These are phyloP conservation scores for Ogataea angusta DNA, from an alignment of 805 yeast species.

Conservation along the genomic window DNA sequence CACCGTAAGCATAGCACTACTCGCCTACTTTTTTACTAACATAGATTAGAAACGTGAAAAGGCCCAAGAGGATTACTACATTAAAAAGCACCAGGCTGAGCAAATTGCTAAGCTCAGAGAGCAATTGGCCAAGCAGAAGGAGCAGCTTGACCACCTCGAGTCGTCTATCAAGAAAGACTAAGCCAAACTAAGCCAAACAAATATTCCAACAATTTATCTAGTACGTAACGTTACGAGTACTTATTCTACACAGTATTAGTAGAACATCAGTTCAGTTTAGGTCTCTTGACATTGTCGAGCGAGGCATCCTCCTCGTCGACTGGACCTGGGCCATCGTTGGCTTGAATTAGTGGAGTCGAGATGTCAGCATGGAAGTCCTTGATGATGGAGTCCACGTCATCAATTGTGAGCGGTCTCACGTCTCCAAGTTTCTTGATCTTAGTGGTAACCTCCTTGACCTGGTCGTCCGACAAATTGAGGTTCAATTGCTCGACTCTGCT, in stretches of 20 bases:
- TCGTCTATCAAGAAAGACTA: conserved; percentile 40
- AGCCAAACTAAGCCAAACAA: background rate
- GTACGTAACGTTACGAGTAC: conserved; percentile 13
- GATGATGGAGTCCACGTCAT: conserved; percentile 59
- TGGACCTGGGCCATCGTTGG: conserved; percentile 31
- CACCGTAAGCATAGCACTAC: conserved; percentile 38
- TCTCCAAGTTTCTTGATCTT: conserved; percentile 58
- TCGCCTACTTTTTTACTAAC: conserved; percentile 1
- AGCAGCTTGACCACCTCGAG: conserved; percentile 48
- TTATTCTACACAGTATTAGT: conserved; percentile 1
- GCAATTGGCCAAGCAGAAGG: conserved; percentile 72
- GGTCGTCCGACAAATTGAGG: conserved; percentile 52
- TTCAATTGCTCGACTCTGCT: conserved; percentile 59
- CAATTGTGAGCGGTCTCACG: conserved; percentile 56
- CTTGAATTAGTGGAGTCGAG: conserved; percentile 47
- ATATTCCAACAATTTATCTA: conserved; percentile 1
- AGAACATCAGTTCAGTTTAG: conserved; percentile 25
- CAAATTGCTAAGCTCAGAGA: conserved; percentile 74
- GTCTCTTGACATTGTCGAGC: conserved; percentile 33
- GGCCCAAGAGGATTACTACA: conserved; percentile 83
- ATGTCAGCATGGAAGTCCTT: conserved; percentile 50
- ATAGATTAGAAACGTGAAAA: conserved; percentile 71
- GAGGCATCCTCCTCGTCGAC: conserved; percentile 28
- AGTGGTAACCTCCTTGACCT: conserved; percentile 52
- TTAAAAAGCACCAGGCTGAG: conserved; percentile 88